These are phyloP conservation scores for Suillus cothurnatus DNA, from an alignment of 768 basidiomycete genomes.

Conservation along the genomic window DNA sequence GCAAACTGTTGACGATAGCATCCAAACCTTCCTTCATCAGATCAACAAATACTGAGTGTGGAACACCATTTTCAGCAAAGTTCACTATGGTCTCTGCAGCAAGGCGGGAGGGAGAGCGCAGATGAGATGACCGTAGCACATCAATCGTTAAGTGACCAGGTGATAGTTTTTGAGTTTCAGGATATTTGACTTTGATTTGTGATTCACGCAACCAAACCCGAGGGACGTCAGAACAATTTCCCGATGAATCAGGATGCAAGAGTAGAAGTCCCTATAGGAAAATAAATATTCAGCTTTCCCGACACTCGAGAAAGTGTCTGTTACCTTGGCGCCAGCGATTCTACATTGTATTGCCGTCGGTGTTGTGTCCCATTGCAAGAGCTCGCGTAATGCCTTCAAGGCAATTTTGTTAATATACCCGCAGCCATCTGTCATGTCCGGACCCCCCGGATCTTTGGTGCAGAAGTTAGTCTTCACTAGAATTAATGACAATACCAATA, in stretches of 20 bases:
- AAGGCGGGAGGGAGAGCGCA: slow-evolving; percentile 47
- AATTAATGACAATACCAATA: background rate
- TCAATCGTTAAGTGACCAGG: slow-evolving; percentile 52
- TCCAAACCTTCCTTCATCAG: slow-evolving; percentile 40
- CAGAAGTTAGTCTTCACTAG: background rate
- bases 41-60: slow-evolving; percentile 39
- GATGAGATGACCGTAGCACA: slow-evolving; percentile 52
- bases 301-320: background rate
- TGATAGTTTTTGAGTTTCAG: slow-evolving; percentile 30
- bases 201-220: slow-evolving; percentile 40
- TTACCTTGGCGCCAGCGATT: slow-evolving; percentile 48
- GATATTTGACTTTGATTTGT: slow-evolving; percentile 50
- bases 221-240: slow-evolving; percentile 23
- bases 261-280: slow-evolving; percentile 27
- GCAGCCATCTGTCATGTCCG: slow-evolving; percentile 61
- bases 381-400: slow-evolving; percentile 35
- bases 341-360: slow-evolving; percentile 56
- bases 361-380: slow-evolving; percentile 37
- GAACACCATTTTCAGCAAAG: slow-evolving; percentile 65
- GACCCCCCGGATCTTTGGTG: slow-evolving; percentile 18
- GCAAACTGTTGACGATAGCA: slow-evolving; percentile 39
- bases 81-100: slow-evolving; percentile 64
- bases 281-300: background rate
- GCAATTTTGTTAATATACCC: slow-evolving; percentile 47
- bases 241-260: slow-evolving; percentile 29